phyloP scores from a whole-genome alignment of 768 basidiomycete genomes.

The Flagelloscypha sp. region DNA sequence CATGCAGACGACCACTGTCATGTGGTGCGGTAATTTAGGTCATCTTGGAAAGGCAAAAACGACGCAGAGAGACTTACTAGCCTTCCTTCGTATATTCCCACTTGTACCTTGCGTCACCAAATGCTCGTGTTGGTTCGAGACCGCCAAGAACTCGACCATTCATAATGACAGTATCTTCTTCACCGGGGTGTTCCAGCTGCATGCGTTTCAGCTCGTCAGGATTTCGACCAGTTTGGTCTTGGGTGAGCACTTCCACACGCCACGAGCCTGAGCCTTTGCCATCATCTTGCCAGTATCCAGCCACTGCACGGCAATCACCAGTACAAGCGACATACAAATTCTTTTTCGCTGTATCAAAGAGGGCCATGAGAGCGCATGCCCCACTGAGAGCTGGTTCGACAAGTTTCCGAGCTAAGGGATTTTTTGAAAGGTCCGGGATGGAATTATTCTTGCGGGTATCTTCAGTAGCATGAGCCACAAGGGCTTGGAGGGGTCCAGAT shows the following conservation, averaged over 20 bases:
- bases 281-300: conserved; percentile 79
- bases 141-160: conserved; percentile 82
- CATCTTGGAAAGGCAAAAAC: neutral
- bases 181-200: conserved; percentile 72
- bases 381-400: conserved; percentile 82
- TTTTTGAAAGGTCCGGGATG: conserved; percentile 59
- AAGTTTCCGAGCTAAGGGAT: conserved; percentile 61
- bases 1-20: neutral
- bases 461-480: conserved; percentile 49
- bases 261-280: conserved; percentile 64
- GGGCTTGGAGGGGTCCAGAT: conserved; percentile 65
- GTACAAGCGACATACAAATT: conserved; percentile 87
- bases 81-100: conserved; percentile 71
- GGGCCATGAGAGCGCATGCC: conserved; percentile 81
- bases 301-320: conserved; percentile 93
- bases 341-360: conserved; percentile 76
- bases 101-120: conserved; percentile 88
- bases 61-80: conserved; percentile 43
- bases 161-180: conserved; percentile 68
- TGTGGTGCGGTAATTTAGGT: neutral
- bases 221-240: conserved; percentile 95
- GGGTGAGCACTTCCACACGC: conserved; percentile 89
- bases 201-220: conserved; percentile 75
- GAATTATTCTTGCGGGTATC: conserved; percentile 40
- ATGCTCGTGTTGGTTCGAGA: conserved; percentile 79